Base-by-base conservation (phyloP, 2,329 filamentous ascomycete genomes). In the Lasiodiplodia citricola region DNA sequence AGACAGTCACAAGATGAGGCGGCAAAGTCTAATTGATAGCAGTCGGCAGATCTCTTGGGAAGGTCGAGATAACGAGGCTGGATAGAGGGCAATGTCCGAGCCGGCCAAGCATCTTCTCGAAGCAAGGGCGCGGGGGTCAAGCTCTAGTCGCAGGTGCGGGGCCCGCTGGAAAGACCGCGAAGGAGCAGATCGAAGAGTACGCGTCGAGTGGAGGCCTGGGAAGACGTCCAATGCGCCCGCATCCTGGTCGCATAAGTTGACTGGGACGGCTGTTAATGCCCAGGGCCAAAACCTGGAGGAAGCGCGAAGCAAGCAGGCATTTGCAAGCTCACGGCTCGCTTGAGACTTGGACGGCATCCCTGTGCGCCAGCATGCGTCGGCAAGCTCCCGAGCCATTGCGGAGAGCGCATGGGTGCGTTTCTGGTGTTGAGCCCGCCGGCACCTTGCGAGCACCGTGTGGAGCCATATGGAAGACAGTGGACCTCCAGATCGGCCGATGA, bases 141-240 rank as follows among this genome's bases (percentile, higher is more conserved):
- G 47, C 60, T 52, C 56, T 60, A 41, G 21, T 31, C 8, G 55
- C 31, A 38, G 35, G 21, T 35, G 58, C 14, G 41, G 60, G 50
- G 58, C 58, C 16, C 16, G 41, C 25, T 35, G 41, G 56, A 41
- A 60, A 14, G 35, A 38, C 23, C 10, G 8, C 16, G 31, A 37
- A 50, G 25, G 28, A 64, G 28, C 25, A 62, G 57, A 57, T 79
- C 52, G 16, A 38, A 18, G 58, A 52, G 51, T 31, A 64, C 60
- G 60, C 60, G 60, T 64, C 58, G 41, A 47, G 44, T 47, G 44
- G 44, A 47, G 58, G 41, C 58, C 58, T 44, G 56, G 56, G 38
- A 47, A 21, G 38, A 13, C 37, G 8, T 38, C 57, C n/a, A 38
- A 31, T 41, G 57, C 57, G 21, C 21, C 37, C 37, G 38, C 11